Evolutionary conservation across 495 filamentous ascomycete species (phyloP).

Genomic region (Hyaloscypha variabilis): DNA sequence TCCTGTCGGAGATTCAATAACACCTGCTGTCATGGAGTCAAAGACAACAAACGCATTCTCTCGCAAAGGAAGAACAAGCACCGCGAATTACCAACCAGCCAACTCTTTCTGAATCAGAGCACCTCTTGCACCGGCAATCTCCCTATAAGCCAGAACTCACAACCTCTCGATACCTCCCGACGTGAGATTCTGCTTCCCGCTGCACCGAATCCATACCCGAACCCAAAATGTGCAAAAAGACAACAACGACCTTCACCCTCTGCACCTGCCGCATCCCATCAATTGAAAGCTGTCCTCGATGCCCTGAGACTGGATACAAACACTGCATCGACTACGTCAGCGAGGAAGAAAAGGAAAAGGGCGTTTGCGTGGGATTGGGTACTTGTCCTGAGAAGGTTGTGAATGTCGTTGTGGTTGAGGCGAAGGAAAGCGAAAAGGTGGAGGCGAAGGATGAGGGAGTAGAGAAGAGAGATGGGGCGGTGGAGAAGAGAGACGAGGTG

Average conservation of each 20-base stretch:
- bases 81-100: background rate
- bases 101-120: too few relatives aligned
- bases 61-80: background rate
- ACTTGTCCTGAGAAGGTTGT: background rate
- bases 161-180: too few relatives aligned
- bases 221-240: conserved; percentile 6
- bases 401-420: background rate
- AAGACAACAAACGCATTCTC: background rate
- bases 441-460: background rate
- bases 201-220: too few relatives aligned
- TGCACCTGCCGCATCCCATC: background rate
- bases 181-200: too few relatives aligned
- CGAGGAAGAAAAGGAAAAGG: background rate
- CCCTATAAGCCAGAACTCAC: background rate
- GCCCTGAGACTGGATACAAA: background rate
- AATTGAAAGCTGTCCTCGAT: background rate
- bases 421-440: too few relatives aligned
- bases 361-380: background rate
- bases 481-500: too few relatives aligned
- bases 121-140: too few relatives aligned
- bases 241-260: background rate
- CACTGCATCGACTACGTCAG: background rate
- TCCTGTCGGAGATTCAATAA: background rate
- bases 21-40: background rate
- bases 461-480: too few relatives aligned